Conservation (phyloP, 1,284 basidiomycete species). For the Ustilago crameri region DNA sequence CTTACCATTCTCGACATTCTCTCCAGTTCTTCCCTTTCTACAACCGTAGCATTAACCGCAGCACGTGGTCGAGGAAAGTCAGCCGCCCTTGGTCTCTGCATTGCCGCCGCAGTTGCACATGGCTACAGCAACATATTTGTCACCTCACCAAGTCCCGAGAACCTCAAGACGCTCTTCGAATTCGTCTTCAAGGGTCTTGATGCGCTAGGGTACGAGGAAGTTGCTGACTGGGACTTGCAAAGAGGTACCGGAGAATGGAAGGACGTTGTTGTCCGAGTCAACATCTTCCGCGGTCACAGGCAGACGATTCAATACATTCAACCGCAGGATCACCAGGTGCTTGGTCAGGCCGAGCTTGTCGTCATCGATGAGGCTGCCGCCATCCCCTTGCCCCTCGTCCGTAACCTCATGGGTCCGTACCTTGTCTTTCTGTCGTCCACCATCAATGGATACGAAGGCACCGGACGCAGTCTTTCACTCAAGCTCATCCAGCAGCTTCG, state of each 20-base stretch:
- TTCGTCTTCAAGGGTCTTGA: conserved; percentile 98
- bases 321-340: conserved; percentile 94
- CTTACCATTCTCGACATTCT: conserved; percentile 66
- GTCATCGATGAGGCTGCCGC: conserved; percentile 99
- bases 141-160: conserved; percentile 96
- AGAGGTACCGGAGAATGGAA: conserved; percentile 97
- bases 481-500: conserved; percentile 98
- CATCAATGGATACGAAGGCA: conserved; percentile 99
- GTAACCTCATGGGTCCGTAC: conserved; percentile 94
- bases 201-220: conserved; percentile 93
- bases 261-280: conserved; percentile 94
- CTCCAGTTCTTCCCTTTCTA: conserved; percentile 75
- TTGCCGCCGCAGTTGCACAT: conserved; percentile 90
- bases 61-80: conserved; percentile 96
- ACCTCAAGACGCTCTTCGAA: conserved; percentile 96
- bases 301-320: conserved; percentile 79
- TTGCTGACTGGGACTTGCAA: conserved; percentile 94
- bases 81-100: conserved; percentile 91
- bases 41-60: conserved; percentile 94
- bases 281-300: conserved; percentile 78
- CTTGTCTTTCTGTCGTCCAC: conserved; percentile 98
- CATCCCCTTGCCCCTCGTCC: conserved; percentile 93
- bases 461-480: conserved; percentile 93
- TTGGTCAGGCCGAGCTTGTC: conserved; percentile 96
- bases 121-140: conserved; percentile 99